phyloP scores from a whole-genome alignment of 371 early-diverging fungal genomes.

The Rhizopus sp. region DNA sequence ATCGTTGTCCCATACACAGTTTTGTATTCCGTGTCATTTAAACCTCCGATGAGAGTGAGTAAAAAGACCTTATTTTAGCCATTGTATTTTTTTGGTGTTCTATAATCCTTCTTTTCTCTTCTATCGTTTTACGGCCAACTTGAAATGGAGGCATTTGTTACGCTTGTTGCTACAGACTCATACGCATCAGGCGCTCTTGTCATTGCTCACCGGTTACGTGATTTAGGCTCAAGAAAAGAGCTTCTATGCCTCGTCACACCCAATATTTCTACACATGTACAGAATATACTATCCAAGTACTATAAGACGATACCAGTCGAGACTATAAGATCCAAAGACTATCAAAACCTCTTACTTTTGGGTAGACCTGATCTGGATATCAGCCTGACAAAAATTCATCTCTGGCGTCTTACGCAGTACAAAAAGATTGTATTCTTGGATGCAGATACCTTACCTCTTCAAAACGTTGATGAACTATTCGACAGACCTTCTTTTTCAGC shows the following conservation, averaged over 20 bases:
- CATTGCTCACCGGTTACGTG: constrained; percentile 76
- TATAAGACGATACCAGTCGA: constrained; percentile 74
- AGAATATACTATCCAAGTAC: constrained; percentile 46
- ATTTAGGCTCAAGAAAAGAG: constrained; percentile 58
- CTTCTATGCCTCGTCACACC: constrained; percentile 78
- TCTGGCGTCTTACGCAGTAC: constrained; percentile 73
- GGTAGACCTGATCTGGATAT: constrained; percentile 89
- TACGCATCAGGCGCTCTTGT: constrained; percentile 89
- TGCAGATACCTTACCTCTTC: constrained; percentile 83
- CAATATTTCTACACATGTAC: constrained; percentile 44
- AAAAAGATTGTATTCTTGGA: constrained; percentile 83
- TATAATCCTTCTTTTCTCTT: neutral
- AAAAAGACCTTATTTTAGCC: too few species aligned
- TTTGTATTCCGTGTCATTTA: too few species aligned
- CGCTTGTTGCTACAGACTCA: constrained; percentile 72
- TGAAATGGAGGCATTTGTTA: constrained; percentile 65
- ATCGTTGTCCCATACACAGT: too few species aligned
- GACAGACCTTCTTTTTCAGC: constrained; percentile 76
- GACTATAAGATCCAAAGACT: constrained; percentile 51
- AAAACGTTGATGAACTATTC: constrained; percentile 85
- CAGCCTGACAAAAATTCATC: constrained; percentile 89
- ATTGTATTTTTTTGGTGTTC: too few species aligned
- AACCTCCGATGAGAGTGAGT: too few species aligned
- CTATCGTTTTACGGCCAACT: constrained; percentile 2
- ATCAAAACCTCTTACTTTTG: constrained; percentile 66